Percentiles rank a stretch among this genome's conserved stretches.
phyloP scores from a whole-genome alignment of 176 grass and related monocot genomes.

The Carex pumila region DNA sequence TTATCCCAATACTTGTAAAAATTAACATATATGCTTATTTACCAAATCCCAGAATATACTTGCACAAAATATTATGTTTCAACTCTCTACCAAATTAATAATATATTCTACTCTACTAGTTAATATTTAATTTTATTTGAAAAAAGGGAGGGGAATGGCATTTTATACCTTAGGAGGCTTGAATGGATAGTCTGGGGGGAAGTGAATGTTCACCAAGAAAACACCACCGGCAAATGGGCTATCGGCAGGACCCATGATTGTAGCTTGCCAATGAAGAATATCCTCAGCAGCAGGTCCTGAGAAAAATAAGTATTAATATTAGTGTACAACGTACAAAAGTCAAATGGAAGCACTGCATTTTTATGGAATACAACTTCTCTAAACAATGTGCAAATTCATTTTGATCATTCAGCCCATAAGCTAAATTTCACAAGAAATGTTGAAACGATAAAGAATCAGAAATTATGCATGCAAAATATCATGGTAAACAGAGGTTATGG shows the following conservation, averaged over 20 bases:
- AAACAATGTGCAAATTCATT: neutral
- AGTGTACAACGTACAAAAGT: neutral
- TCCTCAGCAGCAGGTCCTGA: conserved; percentile 20
- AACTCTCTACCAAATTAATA: neutral
- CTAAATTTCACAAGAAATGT: neutral
- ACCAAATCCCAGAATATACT: neutral
- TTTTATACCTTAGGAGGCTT: conserved; percentile 19
- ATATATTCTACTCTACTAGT: neutral
- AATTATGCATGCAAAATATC: neutral
- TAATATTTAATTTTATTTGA: neutral
- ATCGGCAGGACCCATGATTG: conserved; percentile 19
- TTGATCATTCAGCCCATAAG: neutral
- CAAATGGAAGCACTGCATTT: neutral
- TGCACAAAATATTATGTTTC: neutral
- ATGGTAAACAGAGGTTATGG: neutral
- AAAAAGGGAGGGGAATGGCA: neutral
- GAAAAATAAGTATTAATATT: neutral
- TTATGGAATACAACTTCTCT: neutral
- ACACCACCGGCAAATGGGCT: conserved; percentile 23
- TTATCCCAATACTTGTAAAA: neutral
- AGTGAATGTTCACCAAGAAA: conserved; percentile 25
- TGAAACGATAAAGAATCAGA: neutral
- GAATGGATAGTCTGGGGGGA: conserved; percentile 26
- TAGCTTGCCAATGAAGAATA: conserved; percentile 24
- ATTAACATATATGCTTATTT: neutral